phyloP scores from a whole-genome alignment of 768 basidiomycete species.

The Panellus pusillus region DNA sequence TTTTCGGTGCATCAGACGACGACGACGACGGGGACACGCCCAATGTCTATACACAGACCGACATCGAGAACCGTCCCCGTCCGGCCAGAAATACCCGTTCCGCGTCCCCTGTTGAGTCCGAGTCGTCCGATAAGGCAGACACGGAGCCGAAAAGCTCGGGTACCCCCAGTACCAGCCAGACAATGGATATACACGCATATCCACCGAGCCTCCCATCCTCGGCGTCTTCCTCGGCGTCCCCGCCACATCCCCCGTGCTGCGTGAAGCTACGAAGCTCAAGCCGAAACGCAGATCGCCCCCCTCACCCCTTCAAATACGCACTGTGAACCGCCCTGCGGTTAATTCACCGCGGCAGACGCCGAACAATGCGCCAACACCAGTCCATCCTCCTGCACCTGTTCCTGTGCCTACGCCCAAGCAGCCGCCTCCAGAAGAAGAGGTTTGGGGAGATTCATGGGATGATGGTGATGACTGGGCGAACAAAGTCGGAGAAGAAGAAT shows the following conservation, averaged over 20 bases:
- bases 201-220: slow-evolving; percentile 55
- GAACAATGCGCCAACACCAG: slow-evolving; percentile 15
- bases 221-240: slow-evolving; percentile 31
- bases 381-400: slow-evolving; percentile 13
- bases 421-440: slow-evolving; percentile 24
- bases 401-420: slow-evolving; percentile 22
- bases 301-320: slow-evolving; percentile 40
- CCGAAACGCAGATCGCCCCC: slow-evolving; percentile 42
- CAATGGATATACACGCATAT: slow-evolving; percentile 52
- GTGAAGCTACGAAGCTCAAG: slow-evolving; percentile 36
- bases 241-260: slow-evolving; percentile 26
- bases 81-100: slow-evolving; percentile 36
- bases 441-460: slow-evolving; percentile 55
- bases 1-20: slow-evolving; percentile 56
- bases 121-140: slow-evolving; percentile 27
- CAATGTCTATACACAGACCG: slow-evolving; percentile 26
- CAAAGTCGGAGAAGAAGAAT: slow-evolving; percentile 47
- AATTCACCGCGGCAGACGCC: slow-evolving; percentile 29
- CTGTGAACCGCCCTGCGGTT: slow-evolving; percentile 32
- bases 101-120: slow-evolving; percentile 21
- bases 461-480: slow-evolving; percentile 55
- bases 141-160: slow-evolving; percentile 43
- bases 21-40: slow-evolving; percentile 51
- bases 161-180: slow-evolving; percentile 27
- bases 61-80: slow-evolving; percentile 47